Percentiles rank a stretch among this genome's conserved stretches.
phyloP scores from a whole-genome alignment of 495 filamentous ascomycete genomes.

The Oidiodendron maius region DNA sequence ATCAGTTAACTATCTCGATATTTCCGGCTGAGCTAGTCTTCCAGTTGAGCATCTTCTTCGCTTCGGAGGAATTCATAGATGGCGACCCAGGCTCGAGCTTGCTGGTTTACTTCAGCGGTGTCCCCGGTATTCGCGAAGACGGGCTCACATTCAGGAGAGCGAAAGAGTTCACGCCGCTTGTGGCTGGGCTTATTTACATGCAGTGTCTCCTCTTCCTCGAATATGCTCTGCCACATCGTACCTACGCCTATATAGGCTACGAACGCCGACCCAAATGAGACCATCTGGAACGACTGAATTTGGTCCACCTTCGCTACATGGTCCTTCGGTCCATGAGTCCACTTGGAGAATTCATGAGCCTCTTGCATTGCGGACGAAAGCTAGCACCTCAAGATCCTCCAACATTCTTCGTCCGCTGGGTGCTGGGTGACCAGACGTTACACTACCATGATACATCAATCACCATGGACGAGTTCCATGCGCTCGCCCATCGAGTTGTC shows the following conservation, averaged over 20 bases:
- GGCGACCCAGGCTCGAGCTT: slow-evolving; percentile 13
- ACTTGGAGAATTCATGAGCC: slow-evolving; percentile 6
- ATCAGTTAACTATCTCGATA: too few relatives aligned
- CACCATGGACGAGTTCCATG: slow-evolving; percentile 5
- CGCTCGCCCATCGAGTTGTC: slow-evolving; percentile 3
- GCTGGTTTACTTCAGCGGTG: slow-evolving; percentile 14
- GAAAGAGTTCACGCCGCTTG: slow-evolving; percentile 8
- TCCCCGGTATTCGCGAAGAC: slow-evolving; percentile 8
- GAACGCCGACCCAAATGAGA: not conserved
- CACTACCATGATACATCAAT: not conserved
- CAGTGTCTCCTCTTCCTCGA: slow-evolving; percentile 12
- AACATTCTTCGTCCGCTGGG: slow-evolving; percentile 8
- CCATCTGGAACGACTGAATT: slow-evolving; percentile 4
- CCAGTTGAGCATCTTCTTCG: not conserved
- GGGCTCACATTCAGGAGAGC: slow-evolving; percentile 7
- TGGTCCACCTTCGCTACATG: slow-evolving; percentile 3
- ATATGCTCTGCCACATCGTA: slow-evolving; percentile 1
- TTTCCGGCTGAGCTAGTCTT: not conserved
- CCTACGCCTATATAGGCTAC: slow-evolving; percentile 10
- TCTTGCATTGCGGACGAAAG: slow-evolving; percentile 2
- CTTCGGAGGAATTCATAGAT: slow-evolving; percentile 5
- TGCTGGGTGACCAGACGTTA: slow-evolving; percentile 7
- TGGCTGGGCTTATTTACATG: slow-evolving; percentile 13
- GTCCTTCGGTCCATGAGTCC: slow-evolving; percentile 1
- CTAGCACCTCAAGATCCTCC: slow-evolving; percentile 8